Base-by-base conservation (phyloP, 192 early-diverging fungal species). In the Backusella mclennaniae region DNA sequence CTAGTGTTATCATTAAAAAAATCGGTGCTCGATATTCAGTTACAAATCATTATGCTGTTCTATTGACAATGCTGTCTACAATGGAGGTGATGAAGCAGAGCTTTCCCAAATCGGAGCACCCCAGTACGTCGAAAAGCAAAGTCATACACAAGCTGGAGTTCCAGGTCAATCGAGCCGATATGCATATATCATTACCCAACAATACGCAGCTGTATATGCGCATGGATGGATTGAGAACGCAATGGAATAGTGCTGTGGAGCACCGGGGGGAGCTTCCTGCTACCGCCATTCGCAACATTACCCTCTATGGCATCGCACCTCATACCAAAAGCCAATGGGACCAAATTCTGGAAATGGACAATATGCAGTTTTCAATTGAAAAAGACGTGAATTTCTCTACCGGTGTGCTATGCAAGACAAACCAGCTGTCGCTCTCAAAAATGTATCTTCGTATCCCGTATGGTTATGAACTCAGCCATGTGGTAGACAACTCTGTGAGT, bases 391-490 rank as follows among this genome's bases (percentile, higher is more conserved):
- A 35, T 67, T 39, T 46, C 36, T 31, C 36, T 0, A 35, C 53
- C 0, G 66, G 59, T 29, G 63, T 35, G 0, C 15, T 52, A 53
- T 9, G 29, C 36, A 59, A 59, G 23, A 29, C 44, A 71, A 66
- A 66, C 33, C 67, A 44, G 23, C n/a, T 78, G 8, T 56, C 31
- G 12, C 7, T 73, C 17, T 33, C 77, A 4, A 74, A 76, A 1
- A 36, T 84, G 3, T 79, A 84, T 69, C n/a, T 84, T 1, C 78
- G 81, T 36, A 53, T 86, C 31, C 85, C 85, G 14, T 81, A 76
- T 56, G 69, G 74, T 3, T 86, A 79, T 36, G 66, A 84, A 9
- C 33, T 80, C 3, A 81, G 81, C 35, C 67, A 84, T 72, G 69
- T 84, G 15, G 74, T 83, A 3, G 85, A 86, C 15, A 83, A 73